Conservation (phyloP, 768 basidiomycete species). For the Lactarius trivialis region DNA sequence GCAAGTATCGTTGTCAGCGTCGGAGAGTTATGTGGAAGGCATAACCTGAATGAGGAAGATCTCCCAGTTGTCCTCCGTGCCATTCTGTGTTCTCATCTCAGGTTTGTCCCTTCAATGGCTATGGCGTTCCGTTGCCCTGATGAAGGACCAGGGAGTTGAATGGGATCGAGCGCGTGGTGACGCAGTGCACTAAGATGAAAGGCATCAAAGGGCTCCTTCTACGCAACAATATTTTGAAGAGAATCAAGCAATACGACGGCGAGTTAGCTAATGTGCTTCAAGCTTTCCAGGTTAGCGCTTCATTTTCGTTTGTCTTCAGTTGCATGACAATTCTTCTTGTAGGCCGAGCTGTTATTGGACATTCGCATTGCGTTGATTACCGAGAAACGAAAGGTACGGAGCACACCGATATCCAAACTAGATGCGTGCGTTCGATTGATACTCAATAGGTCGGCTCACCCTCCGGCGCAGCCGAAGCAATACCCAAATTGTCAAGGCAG, state of each 20-base stretch:
- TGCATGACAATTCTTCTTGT: neutral
- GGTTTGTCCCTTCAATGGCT: neutral
- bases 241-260: neutral
- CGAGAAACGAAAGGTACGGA: neutral
- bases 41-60: neutral
- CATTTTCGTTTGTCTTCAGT: neutral
- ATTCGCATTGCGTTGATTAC: neutral
- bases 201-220: neutral
- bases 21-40: neutral
- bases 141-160: neutral
- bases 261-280: neutral
- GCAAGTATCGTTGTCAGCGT: neutral
- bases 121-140: neutral
- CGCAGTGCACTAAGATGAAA: neutral
- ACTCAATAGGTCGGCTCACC: neutral
- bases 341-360: neutral
- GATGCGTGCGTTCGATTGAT: neutral
- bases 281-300: neutral
- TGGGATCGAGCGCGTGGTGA: neutral
- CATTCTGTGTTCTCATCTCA: neutral
- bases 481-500: neutral
- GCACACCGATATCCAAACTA: neutral
- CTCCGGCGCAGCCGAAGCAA: neutral
- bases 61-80: neutral
- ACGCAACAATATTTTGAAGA: neutral